Evolutionary conservation across 1,284 basidiomycete genomes (phyloP).

Genomic region (Pisolithus thermaeus): DNA sequence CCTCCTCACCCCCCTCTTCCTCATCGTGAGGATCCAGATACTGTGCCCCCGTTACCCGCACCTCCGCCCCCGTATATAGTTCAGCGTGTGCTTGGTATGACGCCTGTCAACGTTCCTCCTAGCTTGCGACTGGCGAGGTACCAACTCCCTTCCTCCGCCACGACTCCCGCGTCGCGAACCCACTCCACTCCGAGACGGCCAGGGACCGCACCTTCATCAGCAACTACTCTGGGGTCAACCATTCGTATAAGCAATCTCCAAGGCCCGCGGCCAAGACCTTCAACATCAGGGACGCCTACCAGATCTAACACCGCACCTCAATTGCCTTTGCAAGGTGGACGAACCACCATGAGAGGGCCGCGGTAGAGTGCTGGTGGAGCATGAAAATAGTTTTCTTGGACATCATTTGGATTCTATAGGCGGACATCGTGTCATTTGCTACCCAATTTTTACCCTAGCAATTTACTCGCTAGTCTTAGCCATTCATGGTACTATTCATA

Average conservation of each 20-base stretch:
- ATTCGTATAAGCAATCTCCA: slow-evolving; percentile 21
- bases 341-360: slow-evolving; percentile 11
- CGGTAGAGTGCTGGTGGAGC: slow-evolving; percentile 7
- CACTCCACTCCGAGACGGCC: slow-evolving; percentile 1
- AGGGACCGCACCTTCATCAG: slow-evolving; percentile 5
- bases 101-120: slow-evolving; percentile 16
- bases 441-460: neutral
- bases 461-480: slow-evolving; percentile 11
- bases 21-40: slow-evolving; percentile 18
- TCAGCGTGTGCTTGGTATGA: slow-evolving; percentile 26
- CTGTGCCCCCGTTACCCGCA: slow-evolving; percentile 8
- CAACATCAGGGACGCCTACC: slow-evolving; percentile 12
- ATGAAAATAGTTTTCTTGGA: slow-evolving; percentile 17
- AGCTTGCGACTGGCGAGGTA: neutral
- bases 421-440: neutral
- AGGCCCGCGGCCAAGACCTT: slow-evolving; percentile 23
- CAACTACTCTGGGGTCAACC: neutral
- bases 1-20: slow-evolving; percentile 51
- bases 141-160: neutral
- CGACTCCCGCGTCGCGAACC: neutral
- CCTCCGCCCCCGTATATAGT: slow-evolving; percentile 27
- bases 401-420: neutral
- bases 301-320: slow-evolving; percentile 18
- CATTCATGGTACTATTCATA: slow-evolving; percentile 1
- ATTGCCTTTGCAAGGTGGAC: slow-evolving; percentile 27